phyloP scores from a whole-genome alignment of 345 rosid genomes.

The Combretum micranthum region DNA sequence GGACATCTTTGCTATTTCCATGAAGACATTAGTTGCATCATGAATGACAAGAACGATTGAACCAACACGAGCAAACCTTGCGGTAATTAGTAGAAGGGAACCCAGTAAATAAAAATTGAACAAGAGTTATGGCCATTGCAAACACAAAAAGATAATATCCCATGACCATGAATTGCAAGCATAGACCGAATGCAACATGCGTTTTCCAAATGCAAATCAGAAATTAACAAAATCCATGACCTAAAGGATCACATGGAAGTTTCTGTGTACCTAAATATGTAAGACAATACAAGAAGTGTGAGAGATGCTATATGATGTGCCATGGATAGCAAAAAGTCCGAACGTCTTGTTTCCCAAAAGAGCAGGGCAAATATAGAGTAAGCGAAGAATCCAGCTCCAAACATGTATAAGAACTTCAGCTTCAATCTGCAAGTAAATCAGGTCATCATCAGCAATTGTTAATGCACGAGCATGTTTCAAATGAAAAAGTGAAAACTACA shows the following conservation, averaged over 20 bases:
- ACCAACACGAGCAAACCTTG: slow-evolving; percentile 79
- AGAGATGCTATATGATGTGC: slow-evolving; percentile 58
- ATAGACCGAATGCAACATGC: not conserved
- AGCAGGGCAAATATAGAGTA: slow-evolving; percentile 72
- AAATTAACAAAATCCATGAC: not conserved
- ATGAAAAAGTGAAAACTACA: no score
- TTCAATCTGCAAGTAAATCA: slow-evolving; percentile 38
- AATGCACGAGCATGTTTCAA: not conserved
- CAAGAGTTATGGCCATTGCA: slow-evolving; percentile 4
- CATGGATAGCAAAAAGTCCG: slow-evolving; percentile 68
- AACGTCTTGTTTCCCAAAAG: slow-evolving; percentile 84
- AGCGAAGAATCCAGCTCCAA: slow-evolving; percentile 69
- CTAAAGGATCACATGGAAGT: not conserved
- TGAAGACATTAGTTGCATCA: slow-evolving; percentile 63
- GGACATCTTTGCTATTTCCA: slow-evolving; percentile 86
- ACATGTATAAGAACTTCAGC: slow-evolving; percentile 65
- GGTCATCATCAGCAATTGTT: slow-evolving; percentile 4
- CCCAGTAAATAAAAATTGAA: slow-evolving; percentile 5
- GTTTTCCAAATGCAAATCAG: no score
- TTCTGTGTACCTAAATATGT: slow-evolving; percentile 47
- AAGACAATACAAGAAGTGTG: slow-evolving; percentile 53
- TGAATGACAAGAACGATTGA: slow-evolving; percentile 61
- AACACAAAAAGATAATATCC: not conserved
- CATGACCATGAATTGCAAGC: slow-evolving; percentile 9
- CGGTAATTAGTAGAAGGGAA: slow-evolving; percentile 1